These are phyloP conservation scores for Hericium coralloides DNA, from an alignment of 768 basidiomycete species.

Conservation along the genomic window DNA sequence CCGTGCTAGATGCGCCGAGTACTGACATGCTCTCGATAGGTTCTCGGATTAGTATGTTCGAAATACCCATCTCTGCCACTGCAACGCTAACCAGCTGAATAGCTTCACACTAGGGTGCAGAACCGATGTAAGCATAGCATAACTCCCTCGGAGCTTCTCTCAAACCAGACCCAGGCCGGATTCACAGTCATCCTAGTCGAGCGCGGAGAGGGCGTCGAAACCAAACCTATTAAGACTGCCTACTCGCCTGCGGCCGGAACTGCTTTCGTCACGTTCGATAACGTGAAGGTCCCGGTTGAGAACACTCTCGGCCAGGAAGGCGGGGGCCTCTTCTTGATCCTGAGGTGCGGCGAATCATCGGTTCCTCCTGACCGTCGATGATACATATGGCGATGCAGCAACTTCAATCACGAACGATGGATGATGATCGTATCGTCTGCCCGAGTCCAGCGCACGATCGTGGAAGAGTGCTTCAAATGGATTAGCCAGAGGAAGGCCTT, in stretches of 20 bases:
- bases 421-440: conserved; percentile 75
- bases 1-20: neutral
- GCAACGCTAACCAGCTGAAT: conserved; percentile 11
- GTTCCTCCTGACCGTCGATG: neutral
- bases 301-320: conserved; percentile 81
- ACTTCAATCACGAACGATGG: conserved; percentile 96
- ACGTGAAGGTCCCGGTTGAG: conserved; percentile 78
- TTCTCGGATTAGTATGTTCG: conserved; percentile 27
- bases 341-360: conserved; percentile 28
- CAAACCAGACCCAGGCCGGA: conserved; percentile 31
- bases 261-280: conserved; percentile 72
- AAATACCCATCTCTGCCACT: neutral
- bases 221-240: conserved; percentile 81
- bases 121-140: conserved; percentile 29
- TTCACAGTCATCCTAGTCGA: conserved; percentile 88
- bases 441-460: conserved; percentile 51
- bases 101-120: conserved; percentile 69
- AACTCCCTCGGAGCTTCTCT: too few relatives aligned
- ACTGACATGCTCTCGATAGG: conserved; percentile 17
- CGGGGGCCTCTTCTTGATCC: conserved; percentile 56
- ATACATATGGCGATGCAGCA: conserved; percentile 38
- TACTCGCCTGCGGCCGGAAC: conserved; percentile 88
- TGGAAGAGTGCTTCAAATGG: conserved; percentile 92
- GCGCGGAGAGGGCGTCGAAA: conserved; percentile 73
- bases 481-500: conserved; percentile 83